Conservation (phyloP, 2,329 filamentous ascomycete genomes). For the Fusarium dlaminii region DNA sequence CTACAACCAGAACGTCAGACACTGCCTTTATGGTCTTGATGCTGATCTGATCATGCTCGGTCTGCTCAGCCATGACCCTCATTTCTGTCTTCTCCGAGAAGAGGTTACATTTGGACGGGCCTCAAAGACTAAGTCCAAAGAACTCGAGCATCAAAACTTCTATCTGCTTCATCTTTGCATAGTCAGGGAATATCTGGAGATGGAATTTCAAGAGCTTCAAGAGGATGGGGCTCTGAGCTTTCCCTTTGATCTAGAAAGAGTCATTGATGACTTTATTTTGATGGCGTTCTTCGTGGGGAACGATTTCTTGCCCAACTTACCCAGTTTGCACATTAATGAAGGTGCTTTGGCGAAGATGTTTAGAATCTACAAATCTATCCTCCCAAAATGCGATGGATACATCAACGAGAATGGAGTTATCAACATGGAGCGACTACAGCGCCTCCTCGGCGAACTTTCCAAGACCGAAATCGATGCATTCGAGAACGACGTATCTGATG, state of each 20-base stretch:
- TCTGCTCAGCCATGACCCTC: slow-evolving; percentile 94
- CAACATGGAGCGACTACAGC: slow-evolving; percentile 80
- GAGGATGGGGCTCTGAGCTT: slow-evolving; percentile 76
- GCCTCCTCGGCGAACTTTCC: slow-evolving; percentile 83
- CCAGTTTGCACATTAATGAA: slow-evolving; percentile 97
- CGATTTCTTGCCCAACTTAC: slow-evolving; percentile 97
- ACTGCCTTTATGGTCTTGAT: slow-evolving; percentile 97
- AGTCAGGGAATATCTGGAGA: slow-evolving; percentile 93
- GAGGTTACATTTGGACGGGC: slow-evolving; percentile 96
- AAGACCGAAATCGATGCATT: slow-evolving; percentile 94
- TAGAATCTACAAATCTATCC: slow-evolving; percentile 88
- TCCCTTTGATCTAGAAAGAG: slow-evolving; percentile 89
- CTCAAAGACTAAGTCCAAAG: slow-evolving; percentile 89
- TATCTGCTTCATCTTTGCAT: slow-evolving; percentile 97
- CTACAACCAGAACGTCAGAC: slow-evolving; percentile 92
- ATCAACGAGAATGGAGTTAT: slow-evolving; percentile 96
- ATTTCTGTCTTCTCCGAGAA: slow-evolving; percentile 96
- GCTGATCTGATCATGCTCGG: slow-evolving; percentile 99
- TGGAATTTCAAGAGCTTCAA: slow-evolving; percentile 95
- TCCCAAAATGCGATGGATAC: slow-evolving; percentile 90
- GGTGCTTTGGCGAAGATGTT: slow-evolving; percentile 98
- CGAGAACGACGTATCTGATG: slow-evolving; percentile 87
- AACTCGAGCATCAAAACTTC: slow-evolving; percentile 98
- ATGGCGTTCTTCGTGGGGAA: slow-evolving; percentile 99
- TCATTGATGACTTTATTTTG: slow-evolving; percentile 99